Evolutionary conservation across 768 basidiomycete genomes (phyloP).

Genomic region (Pisolithus sp.): DNA sequence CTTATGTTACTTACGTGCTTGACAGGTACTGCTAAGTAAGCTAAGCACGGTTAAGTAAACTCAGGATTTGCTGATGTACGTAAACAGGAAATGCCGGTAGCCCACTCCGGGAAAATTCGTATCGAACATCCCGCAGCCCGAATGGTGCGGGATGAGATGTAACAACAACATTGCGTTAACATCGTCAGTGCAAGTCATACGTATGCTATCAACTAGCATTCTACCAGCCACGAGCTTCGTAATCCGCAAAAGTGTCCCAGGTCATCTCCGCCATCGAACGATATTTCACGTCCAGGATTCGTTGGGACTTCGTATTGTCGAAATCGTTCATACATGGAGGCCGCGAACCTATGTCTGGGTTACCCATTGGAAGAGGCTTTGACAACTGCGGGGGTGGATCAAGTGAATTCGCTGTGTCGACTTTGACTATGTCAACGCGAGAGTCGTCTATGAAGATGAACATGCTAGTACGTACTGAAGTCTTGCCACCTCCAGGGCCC

Average conservation of each 20-base stretch:
- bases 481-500: constrained; percentile 27
- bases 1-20: too few species aligned
- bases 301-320: constrained; percentile 31
- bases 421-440: constrained; percentile 11
- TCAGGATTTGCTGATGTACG: too few species aligned
- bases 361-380: constrained; percentile 26
- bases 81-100: too few species aligned
- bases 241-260: constrained; percentile 37
- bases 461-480: constrained; percentile 15
- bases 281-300: constrained; percentile 38
- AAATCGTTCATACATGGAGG: constrained; percentile 20
- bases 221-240: constrained; percentile 38
- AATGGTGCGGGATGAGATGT: too few species aligned
- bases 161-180: too few species aligned
- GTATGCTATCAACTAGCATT: too few species aligned
- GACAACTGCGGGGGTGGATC: constrained; percentile 26
- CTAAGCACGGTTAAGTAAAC: too few species aligned
- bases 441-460: not conserved
- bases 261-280: constrained; percentile 35
- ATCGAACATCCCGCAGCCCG: too few species aligned
- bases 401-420: constrained; percentile 32
- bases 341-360: constrained; percentile 25
- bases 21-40: too few species aligned
- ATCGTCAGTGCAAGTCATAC: too few species aligned
- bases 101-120: too few species aligned